Evolutionary conservation across 805 yeast genomes (phyloP).

Genomic region (Cyberlindnera meyerae): DNA sequence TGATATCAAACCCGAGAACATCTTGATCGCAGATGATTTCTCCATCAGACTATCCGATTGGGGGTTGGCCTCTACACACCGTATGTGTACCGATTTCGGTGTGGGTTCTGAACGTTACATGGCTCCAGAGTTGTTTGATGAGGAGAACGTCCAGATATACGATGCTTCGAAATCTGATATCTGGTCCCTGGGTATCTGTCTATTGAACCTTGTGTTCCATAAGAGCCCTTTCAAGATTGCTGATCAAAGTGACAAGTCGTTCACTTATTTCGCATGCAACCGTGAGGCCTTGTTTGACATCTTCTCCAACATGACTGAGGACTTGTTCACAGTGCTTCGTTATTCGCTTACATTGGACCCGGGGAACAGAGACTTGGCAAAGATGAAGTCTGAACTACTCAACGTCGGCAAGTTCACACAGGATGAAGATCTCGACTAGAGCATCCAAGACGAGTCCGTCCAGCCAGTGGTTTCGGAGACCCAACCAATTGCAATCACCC

Average conservation of each 20-base stretch:
- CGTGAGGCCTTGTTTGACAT: conserved; percentile 90
- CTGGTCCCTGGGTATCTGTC: conserved; percentile 85
- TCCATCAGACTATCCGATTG: conserved; percentile 65
- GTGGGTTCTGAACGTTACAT: conserved; percentile 88
- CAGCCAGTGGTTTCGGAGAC: conserved; percentile 17
- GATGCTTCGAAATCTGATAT: conserved; percentile 80
- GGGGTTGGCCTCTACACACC: conserved; percentile 59
- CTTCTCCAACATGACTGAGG: conserved; percentile 83
- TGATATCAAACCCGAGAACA: conserved; percentile 76
- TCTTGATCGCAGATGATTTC: conserved; percentile 51
- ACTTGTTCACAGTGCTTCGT: conserved; percentile 79
- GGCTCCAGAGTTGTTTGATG: conserved; percentile 90
- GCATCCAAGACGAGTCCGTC: conserved; percentile 35
- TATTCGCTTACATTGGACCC: conserved; percentile 82
- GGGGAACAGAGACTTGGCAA: conserved; percentile 62
- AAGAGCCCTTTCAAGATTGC: conserved; percentile 85
- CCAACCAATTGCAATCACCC: conserved; percentile 15
- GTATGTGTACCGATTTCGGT: conserved; percentile 65
- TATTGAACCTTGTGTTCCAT: conserved; percentile 80
- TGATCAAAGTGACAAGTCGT: conserved; percentile 72
- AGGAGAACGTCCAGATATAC: conserved; percentile 48
- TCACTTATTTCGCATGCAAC: conserved; percentile 78
- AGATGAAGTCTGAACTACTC: conserved; percentile 55
- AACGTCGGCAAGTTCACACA: conserved; percentile 68
- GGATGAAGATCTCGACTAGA: conserved; percentile 62